These are phyloP conservation scores for Xylariales sp. DNA, from an alignment of 2,329 filamentous ascomycete species.

Conservation along the genomic window DNA sequence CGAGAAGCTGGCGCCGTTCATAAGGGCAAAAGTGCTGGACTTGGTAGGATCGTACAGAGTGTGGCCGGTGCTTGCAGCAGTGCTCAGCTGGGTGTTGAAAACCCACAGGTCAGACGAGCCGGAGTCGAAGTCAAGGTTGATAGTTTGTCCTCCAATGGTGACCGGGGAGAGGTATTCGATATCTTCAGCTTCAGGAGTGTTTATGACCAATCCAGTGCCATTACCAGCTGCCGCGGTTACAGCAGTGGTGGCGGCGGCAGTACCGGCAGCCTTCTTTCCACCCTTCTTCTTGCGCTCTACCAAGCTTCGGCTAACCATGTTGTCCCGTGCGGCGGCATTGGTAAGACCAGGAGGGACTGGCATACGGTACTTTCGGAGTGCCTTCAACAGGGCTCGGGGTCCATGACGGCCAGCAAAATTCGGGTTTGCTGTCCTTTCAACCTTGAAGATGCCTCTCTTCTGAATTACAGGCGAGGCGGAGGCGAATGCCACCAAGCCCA, in stretches of 20 bases:
- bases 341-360: constrained; percentile 20
- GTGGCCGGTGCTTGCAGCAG: constrained; percentile 20
- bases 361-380: constrained; percentile 27
- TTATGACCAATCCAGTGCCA: constrained; percentile 19
- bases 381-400: constrained; percentile 22
- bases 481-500: constrained; percentile 20
- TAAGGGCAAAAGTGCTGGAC: constrained; percentile 22
- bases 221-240: constrained; percentile 11
- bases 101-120: constrained; percentile 30
- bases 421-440: constrained; percentile 25
- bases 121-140: constrained; percentile 29
- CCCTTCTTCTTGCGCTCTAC: constrained; percentile 1
- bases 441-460: constrained; percentile 26
- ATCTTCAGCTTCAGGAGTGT: constrained; percentile 22
- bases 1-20: constrained; percentile 22
- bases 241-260: constrained; percentile 8
- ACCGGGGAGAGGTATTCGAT: constrained; percentile 27
- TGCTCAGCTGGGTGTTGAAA: constrained; percentile 28
- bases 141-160: constrained; percentile 25
- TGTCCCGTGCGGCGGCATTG: constrained; percentile 14
- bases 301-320: constrained; percentile 21
- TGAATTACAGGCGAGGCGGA: constrained; percentile 21
- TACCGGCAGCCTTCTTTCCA: constrained; percentile 1
- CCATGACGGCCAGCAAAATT: constrained; percentile 22
- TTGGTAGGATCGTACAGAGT: constrained; percentile 20